Percentiles rank a stretch among this genome's conserved stretches.
phyloP scores from a whole-genome alignment of 495 filamentous ascomycete genomes.

The Aspergillus leporis region DNA sequence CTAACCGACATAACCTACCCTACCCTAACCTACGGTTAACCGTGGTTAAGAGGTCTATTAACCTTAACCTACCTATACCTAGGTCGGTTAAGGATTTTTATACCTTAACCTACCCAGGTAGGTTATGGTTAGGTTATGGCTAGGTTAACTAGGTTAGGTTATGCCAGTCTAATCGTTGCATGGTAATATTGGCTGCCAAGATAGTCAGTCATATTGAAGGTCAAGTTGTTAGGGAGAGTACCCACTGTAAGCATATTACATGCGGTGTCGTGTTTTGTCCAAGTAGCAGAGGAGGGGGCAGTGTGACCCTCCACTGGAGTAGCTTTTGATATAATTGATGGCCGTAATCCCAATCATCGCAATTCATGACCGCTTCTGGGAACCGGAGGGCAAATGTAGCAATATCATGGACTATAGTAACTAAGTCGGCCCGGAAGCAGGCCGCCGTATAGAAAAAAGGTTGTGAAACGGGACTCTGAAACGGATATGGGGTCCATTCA shows the following conservation, averaged over 20 bases:
- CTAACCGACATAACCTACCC: too few species aligned
- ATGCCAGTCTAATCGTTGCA: too few species aligned
- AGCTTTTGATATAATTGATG: constrained; percentile 13
- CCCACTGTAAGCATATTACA: constrained; percentile 25
- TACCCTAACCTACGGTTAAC: too few species aligned
- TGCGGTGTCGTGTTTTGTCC: constrained; percentile 21
- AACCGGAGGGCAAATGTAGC: constrained; percentile 18
- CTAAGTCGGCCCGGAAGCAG: constrained; percentile 17
- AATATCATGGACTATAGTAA: constrained; percentile 20
- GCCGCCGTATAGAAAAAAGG: constrained; percentile 20
- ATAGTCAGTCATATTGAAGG: neutral
- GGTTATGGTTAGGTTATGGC: too few species aligned
- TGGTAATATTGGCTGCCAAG: constrained; percentile 23
- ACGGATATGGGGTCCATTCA: constrained; percentile 19
- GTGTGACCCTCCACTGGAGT: constrained; percentile 13
- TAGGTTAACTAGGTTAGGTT: too few species aligned
- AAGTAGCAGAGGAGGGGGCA: constrained; percentile 17
- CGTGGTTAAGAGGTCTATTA: too few species aligned
- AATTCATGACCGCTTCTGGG: constrained; percentile 3
- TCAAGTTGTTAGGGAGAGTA: neutral
- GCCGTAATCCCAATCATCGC: constrained; percentile 20
- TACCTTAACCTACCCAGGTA: too few species aligned
- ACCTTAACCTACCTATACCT: too few species aligned
- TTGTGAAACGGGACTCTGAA: constrained; percentile 9
- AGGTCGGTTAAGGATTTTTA: too few species aligned